Conservation (phyloP, 2,329 filamentous ascomycete genomes). For the Cladorrhinum sp. region DNA sequence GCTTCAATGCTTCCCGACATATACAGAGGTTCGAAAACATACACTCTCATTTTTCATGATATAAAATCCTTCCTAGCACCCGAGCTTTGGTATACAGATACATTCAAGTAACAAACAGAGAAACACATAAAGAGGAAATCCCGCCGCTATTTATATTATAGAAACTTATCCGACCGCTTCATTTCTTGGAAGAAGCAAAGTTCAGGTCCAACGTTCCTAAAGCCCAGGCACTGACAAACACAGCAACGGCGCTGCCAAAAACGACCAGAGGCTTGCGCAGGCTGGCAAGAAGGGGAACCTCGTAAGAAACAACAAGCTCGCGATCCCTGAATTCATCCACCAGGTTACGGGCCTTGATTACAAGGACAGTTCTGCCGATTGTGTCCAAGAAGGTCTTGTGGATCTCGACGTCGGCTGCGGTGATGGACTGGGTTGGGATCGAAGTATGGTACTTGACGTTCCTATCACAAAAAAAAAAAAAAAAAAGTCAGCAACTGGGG, state of each 20-base stretch:
- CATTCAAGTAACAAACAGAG: background rate
- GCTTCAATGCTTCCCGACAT: background rate
- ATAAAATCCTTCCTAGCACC: background rate
- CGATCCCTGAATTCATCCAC: conserved; percentile 87
- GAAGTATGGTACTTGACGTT: conserved; percentile 76
- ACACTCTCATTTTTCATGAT: conserved; percentile 14
- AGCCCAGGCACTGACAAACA: conserved; percentile 73
- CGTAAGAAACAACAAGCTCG: conserved; percentile 82
- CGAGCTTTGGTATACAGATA: conserved; percentile 1
- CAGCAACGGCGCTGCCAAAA: conserved; percentile 66
- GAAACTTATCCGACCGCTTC: conserved; percentile 19
- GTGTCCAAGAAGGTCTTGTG: conserved; percentile 94
- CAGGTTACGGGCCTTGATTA: conserved; percentile 77
- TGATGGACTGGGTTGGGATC: conserved; percentile 62
- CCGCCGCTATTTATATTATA: conserved; percentile 16
- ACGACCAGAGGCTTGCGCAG: conserved; percentile 86
- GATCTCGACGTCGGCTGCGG: conserved; percentile 56
- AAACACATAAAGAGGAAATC: conserved; percentile 13
- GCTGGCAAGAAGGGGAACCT: conserved; percentile 70
- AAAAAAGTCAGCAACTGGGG: conserved; percentile 38
- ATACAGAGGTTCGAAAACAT: background rate
- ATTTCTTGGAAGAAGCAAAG: conserved; percentile 56
- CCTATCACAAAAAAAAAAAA: conserved; percentile 52
- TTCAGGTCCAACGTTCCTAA: conserved; percentile 78
- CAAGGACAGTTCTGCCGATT: conserved; percentile 77